A percentile compares a stretch with the other conserved stretches of the same genome.
Conservation (phyloP, 306 rosid genomes). For the Dryas drummondii region DNA sequence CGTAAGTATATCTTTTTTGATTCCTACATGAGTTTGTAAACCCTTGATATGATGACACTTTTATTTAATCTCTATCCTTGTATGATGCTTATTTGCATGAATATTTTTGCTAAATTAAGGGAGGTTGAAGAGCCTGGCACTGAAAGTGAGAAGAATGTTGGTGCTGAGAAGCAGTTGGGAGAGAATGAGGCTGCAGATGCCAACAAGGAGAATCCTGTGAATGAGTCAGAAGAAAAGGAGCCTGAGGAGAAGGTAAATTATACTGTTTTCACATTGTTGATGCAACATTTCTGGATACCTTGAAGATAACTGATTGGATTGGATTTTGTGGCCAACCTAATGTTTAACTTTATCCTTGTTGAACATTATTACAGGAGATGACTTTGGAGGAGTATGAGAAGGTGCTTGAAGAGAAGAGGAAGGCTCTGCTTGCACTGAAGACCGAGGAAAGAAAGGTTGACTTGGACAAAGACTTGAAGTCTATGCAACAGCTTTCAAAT, state of each 20-base stretch:
- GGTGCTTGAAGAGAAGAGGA: conserved; percentile 85
- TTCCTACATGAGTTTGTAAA: neutral
- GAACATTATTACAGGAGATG: conserved; percentile 62
- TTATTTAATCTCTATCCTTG: neutral
- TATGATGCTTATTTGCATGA: neutral
- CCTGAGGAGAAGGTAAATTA: conserved; percentile 76
- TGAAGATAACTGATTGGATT: neutral
- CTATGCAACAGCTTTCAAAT: conserved; percentile 82
- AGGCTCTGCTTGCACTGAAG: conserved; percentile 60
- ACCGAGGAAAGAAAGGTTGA: conserved; percentile 81
- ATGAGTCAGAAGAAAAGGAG: conserved; percentile 74
- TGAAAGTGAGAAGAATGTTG: conserved; percentile 67
- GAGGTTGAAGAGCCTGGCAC: conserved; percentile 52
- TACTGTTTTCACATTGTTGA: neutral
- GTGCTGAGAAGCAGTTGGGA: conserved; percentile 56
- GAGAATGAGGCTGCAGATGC: conserved; percentile 57
- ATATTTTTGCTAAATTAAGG: conserved; percentile 31
- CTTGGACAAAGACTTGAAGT: conserved; percentile 54
- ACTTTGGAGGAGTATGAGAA: conserved; percentile 91
- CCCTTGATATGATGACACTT: neutral
- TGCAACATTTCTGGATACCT: neutral
- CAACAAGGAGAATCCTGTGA: conserved; percentile 64
- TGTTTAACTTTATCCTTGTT: neutral
- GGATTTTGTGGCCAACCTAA: neutral
- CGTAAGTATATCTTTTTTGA: conserved; percentile 33